These are phyloP conservation scores for Trichophyton schoenleinii DNA, from an alignment of 2,329 filamentous ascomycete genomes.

Conservation along the genomic window DNA sequence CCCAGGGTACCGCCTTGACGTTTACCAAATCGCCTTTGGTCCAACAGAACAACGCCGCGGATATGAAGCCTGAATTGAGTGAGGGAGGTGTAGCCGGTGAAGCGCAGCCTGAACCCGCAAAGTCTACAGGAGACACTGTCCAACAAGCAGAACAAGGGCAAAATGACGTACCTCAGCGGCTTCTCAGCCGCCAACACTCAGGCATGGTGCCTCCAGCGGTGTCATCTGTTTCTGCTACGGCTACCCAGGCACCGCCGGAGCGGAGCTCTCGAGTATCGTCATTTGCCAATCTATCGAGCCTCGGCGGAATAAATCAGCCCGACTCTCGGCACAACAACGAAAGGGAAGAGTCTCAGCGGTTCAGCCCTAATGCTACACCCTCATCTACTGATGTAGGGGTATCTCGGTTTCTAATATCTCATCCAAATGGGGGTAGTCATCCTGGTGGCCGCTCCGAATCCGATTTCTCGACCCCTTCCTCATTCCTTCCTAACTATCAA, in stretches of 20 bases:
- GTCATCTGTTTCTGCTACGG: constrained; percentile 37
- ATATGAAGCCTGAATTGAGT: not conserved
- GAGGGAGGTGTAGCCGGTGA: not conserved
- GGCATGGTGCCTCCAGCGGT: constrained; percentile 37
- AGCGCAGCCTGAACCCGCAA: not conserved
- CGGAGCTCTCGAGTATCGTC: constrained; percentile 26
- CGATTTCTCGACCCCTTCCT: constrained; percentile 35
- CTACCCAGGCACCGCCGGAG: constrained; percentile 26
- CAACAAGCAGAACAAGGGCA: constrained; percentile 19
- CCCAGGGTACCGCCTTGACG: not conserved
- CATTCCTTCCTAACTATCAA: constrained; percentile 37
- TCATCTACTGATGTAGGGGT: constrained; percentile 38
- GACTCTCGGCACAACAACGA: constrained; percentile 18
- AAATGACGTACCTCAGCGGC: constrained; percentile 26
- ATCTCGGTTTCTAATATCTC: constrained; percentile 33
- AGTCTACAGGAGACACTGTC: not conserved
- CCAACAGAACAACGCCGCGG: constrained; percentile 10
- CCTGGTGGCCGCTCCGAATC: constrained; percentile 30
- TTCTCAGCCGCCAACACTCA: constrained; percentile 29
- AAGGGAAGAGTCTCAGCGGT: not conserved
- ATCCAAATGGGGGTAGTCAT: constrained; percentile 19
- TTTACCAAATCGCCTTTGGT: constrained; percentile 13
- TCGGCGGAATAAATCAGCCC: constrained; percentile 22
- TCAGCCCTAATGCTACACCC: constrained; percentile 27
- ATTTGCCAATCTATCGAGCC: constrained; percentile 25